These are phyloP conservation scores for Saccharomyces pastorianus DNA, from an alignment of 1,139 yeast species.

Conservation along the genomic window DNA sequence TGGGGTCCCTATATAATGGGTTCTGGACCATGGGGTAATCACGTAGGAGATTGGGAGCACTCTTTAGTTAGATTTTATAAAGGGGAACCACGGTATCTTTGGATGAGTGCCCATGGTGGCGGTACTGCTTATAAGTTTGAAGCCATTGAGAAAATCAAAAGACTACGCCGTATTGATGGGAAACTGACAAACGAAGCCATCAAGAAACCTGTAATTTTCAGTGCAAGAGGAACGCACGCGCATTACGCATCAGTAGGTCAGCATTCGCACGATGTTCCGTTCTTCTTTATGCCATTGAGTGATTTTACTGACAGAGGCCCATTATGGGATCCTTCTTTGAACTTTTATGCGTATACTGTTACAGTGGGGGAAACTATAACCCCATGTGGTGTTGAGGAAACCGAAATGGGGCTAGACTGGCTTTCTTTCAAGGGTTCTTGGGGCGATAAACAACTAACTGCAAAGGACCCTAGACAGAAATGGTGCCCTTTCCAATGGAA, in stretches of 20 bases:
- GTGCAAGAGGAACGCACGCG: constrained; percentile 93
- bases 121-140: constrained; percentile 80
- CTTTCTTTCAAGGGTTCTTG: constrained; percentile 33
- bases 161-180: constrained; percentile 6
- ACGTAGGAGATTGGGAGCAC: constrained; percentile 96
- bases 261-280: constrained; percentile 84
- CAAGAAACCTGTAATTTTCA: constrained; percentile 61
- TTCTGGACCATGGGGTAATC: constrained; percentile 90
- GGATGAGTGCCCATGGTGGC: constrained; percentile 99
- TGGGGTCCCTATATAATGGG: constrained; percentile 95
- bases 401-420: constrained; percentile 42
- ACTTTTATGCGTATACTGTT: constrained; percentile 69
- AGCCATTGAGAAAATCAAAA: constrained; percentile 58
- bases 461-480: constrained; percentile 63
- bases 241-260: constrained; percentile 91
- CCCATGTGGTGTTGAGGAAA: constrained; percentile 30
- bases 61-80: constrained; percentile 71
- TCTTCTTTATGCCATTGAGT: constrained; percentile 59
- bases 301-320: constrained; percentile 92
- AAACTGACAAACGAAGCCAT: constrained; percentile 8
- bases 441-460: constrained; percentile 70
- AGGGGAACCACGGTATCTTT: constrained; percentile 69
- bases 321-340: constrained; percentile 80
- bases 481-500: constrained; percentile 84
- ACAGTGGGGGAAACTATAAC: too few species aligned